Base-by-base conservation (phyloP, 305 asterid genomes). In the Fraxinus baroniana region DNA sequence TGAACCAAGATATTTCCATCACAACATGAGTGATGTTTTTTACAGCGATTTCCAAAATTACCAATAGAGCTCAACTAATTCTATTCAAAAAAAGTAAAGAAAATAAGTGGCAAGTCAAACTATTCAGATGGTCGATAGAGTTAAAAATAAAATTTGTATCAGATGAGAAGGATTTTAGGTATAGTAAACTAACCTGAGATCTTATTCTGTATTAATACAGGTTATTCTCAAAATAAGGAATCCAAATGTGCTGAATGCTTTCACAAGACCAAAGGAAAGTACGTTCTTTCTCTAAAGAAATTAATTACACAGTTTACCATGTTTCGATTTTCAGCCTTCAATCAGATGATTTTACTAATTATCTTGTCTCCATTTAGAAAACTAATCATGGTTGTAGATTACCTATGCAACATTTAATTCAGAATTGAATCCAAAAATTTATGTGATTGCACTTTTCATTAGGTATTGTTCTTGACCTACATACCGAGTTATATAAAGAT, bases 161-260 rank as follows among this genome's bases (percentile, higher is more conserved):
- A 41, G 46, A 35, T 15, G 72, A 18, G 26, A 44, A 44, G 12
- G 13, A 10, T 35, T n/a, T 81, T 20, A 35, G 76, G 49, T 18
- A 46, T 52, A 32, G 33, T 1, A 0, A 24, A 24, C 26, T 60
- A 78, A 75, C 41, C 83, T 68, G 82, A 83, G 76, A 68, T 81
- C 64, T 39, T 57, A 46, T 68, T 76, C 77, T 84, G 81, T 44
- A 81, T 78, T 73, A 18, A 12, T 78, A 76, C 90, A 95, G 98
- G 97, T 92, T 66, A 86, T 94, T 86, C 89, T 95, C 84, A 92
- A 89, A 85, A 85, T 88, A 87, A 92, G 89, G 91, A 95, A 93
- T 84, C 91, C 84, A 73, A 92, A 89, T 82, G 78, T 87, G 86
- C 86, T 95, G 77, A 91, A 93, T 41, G 80, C 94, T 36, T 88